These are phyloP conservation scores for Lactifluus rugatus DNA, from an alignment of 768 basidiomycete genomes.

Conservation along the genomic window DNA sequence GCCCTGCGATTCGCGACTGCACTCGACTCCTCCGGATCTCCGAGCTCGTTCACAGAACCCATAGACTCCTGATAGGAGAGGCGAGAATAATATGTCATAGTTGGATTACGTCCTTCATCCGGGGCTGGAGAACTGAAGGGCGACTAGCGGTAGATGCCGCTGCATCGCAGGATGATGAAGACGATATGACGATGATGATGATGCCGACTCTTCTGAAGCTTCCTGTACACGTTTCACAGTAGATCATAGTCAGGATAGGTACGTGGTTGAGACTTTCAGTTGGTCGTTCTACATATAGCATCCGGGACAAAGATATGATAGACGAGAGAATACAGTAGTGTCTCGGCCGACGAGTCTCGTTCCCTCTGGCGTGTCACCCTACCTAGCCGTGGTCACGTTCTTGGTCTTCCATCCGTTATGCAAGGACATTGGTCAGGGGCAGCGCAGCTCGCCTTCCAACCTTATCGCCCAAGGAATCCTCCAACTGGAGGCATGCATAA, in stretches of 20 bases:
- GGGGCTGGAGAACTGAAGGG: not conserved
- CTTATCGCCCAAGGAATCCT: not conserved
- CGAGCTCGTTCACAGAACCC: not conserved
- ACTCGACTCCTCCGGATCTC: not conserved
- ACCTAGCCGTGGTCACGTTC: not conserved
- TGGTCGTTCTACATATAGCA: slow-evolving; percentile 6
- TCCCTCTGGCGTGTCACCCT: not conserved
- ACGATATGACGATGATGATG: not conserved
- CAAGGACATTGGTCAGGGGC: slow-evolving; percentile 4
- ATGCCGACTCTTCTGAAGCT: slow-evolving; percentile 5
- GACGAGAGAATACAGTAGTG: not conserved
- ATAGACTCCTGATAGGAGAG: not conserved
- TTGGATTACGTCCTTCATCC: not conserved
- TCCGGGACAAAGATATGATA: not conserved
- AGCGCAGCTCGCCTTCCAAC: not conserved
- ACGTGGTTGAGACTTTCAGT: not conserved
- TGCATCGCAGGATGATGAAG: not conserved
- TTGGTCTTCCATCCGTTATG: not conserved
- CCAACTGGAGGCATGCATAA: not conserved
- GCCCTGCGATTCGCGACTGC: not conserved
- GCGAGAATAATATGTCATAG: slow-evolving; percentile 4
- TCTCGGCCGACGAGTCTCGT: not conserved
- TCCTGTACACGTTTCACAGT: slow-evolving; percentile 7
- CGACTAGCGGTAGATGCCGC: not conserved
- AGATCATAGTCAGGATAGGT: slow-evolving; percentile 14